A percentile compares a stretch with the other conserved stretches of the same genome.
These are phyloP conservation scores for Polytrichum formosum DNA, from an alignment of 225 moss, liverwort and hornwort genomes.

Conservation along the genomic window DNA sequence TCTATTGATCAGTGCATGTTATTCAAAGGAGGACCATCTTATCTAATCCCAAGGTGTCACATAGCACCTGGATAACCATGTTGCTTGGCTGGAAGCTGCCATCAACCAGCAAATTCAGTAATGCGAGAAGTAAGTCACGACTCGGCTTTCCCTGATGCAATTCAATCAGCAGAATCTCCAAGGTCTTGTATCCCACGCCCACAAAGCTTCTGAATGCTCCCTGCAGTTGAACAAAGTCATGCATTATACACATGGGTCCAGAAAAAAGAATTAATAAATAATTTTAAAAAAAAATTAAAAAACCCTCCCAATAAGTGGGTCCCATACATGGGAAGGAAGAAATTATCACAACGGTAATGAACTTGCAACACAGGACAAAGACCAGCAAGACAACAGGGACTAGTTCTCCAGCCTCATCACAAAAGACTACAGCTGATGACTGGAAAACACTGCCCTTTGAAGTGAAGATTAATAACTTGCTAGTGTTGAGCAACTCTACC, in stretches of 20 bases:
- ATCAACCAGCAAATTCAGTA: conserved; percentile 78
- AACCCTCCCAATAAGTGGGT: too few relatives aligned
- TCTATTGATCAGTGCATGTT: too few relatives aligned
- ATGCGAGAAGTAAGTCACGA: conserved; percentile 49
- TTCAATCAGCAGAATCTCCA: conserved; percentile 66
- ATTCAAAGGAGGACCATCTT: too few relatives aligned
- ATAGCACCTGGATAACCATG: conserved; percentile 65
- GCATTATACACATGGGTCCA: background rate
- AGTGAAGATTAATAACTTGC: too few relatives aligned
- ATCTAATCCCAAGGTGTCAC: too few relatives aligned
- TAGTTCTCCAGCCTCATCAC: background rate
- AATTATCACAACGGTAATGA: too few relatives aligned
- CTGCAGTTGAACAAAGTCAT: conserved; percentile 22
- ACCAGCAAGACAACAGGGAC: background rate
- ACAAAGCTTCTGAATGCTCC: conserved; percentile 65
- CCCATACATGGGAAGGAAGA: too few relatives aligned
- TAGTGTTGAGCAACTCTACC: too few relatives aligned
- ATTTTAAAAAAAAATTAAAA: too few relatives aligned
- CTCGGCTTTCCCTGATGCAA: conserved; percentile 65
- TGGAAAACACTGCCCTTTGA: too few relatives aligned
- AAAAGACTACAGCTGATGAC: too few relatives aligned
- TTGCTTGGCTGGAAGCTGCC: conserved; percentile 59
- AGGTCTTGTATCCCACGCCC: conserved; percentile 65
- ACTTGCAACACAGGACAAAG: background rate
- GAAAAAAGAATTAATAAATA: too few relatives aligned